Conservation (phyloP, 805 yeast genomes). For the Kluyveromyces aestuarii region DNA sequence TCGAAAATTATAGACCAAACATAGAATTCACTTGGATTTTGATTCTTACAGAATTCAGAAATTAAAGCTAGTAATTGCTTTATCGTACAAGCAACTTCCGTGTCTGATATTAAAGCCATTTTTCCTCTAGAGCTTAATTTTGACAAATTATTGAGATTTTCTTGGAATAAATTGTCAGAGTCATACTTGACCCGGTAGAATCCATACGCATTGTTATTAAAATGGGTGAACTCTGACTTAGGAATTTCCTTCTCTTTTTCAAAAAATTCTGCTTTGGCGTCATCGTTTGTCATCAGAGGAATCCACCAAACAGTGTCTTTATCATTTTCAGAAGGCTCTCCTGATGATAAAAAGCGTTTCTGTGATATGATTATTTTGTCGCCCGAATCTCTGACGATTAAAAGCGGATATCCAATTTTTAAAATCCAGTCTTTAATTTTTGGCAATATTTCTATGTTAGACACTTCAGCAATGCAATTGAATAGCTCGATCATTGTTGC, state of each 20-base stretch:
- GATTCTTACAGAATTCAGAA: constrained; percentile 2
- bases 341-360: constrained; percentile 4
- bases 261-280: neutral
- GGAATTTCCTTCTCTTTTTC: neutral
- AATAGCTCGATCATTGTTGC: constrained; percentile 71
- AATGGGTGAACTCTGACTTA: constrained; percentile 23
- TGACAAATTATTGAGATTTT: constrained; percentile 32
- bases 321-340: neutral
- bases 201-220: constrained; percentile 43
- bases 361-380: constrained; percentile 28
- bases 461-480: constrained; percentile 52
- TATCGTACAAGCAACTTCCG: constrained; percentile 38
- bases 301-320: constrained; percentile 40
- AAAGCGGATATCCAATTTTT: constrained; percentile 63
- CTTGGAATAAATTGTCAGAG: constrained; percentile 31
- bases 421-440: constrained; percentile 68
- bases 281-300: constrained; percentile 32
- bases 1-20: constrained; percentile 36
- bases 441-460: constrained; percentile 49
- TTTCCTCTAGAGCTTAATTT: constrained; percentile 38
- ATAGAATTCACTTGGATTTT: constrained; percentile 16
- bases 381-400: constrained; percentile 37
- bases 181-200: constrained; percentile 48
- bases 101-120: constrained; percentile 48
- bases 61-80: constrained; percentile 25